Percentiles rank a stretch among this genome's conserved stretches.
These are phyloP conservation scores for Beverwykella pulmonaria DNA, from an alignment of 495 filamentous ascomycete species.

Conservation along the genomic window DNA sequence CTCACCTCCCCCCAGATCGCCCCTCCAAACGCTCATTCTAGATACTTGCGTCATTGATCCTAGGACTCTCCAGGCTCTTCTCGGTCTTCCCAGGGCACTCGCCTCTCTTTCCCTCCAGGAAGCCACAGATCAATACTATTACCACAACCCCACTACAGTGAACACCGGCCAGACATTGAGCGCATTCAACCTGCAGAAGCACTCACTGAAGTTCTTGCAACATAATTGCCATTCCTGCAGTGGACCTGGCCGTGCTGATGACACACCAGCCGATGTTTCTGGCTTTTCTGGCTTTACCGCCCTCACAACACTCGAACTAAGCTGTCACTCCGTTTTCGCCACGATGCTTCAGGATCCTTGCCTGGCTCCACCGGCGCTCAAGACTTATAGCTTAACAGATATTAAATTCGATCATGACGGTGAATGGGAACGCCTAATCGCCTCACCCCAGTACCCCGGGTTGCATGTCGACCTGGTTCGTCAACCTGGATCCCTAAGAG, in stretches of 20 bases:
- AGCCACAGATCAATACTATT: not conserved
- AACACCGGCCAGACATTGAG: not conserved
- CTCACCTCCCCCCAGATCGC: not conserved
- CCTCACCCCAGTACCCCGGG: not conserved
- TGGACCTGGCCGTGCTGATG: not conserved
- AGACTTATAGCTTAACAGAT: not conserved
- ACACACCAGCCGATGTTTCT: not conserved
- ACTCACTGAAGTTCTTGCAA: constrained; percentile 2
- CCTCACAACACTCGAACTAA: not conserved
- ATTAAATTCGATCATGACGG: not conserved
- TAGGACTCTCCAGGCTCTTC: not conserved
- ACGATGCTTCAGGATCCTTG: not conserved
- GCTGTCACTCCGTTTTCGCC: not conserved
- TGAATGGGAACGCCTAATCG: not conserved
- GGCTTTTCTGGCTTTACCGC: not conserved
- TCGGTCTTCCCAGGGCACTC: not conserved
- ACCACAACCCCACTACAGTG: not conserved
- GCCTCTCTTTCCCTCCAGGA: constrained; percentile 2
- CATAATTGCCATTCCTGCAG: not conserved
- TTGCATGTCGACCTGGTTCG: not conserved
- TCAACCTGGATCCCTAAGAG: not conserved
- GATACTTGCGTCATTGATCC: not conserved
- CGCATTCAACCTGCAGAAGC: not conserved
- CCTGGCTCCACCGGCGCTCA: not conserved
- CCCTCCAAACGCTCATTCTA: not conserved